These are phyloP conservation scores for Microsporum audouinii DNA, from an alignment of 2,329 filamentous ascomycete genomes.

Conservation along the genomic window DNA sequence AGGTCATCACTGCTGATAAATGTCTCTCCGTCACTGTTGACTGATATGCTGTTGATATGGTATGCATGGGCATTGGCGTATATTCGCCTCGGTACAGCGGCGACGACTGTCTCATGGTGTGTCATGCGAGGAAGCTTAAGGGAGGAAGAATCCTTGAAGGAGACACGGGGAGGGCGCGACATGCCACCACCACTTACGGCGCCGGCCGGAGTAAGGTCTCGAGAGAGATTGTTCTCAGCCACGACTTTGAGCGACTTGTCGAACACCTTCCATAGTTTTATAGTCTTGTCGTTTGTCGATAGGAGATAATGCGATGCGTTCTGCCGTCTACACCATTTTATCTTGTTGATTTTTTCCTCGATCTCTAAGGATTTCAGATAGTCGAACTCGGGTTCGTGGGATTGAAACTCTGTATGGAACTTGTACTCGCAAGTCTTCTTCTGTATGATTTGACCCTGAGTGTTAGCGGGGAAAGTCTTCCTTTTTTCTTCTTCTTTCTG, in stretches of 20 bases:
- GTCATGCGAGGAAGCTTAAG: slow-evolving; percentile 92
- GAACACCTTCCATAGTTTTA: slow-evolving; percentile 99
- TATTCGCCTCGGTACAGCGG: slow-evolving; percentile 85
- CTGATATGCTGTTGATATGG: slow-evolving; percentile 99
- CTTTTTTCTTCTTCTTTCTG: no score
- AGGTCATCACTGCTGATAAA: slow-evolving; percentile 98
- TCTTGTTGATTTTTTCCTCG: slow-evolving; percentile 99
- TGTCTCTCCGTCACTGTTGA: slow-evolving; percentile 97
- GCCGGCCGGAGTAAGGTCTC: slow-evolving; percentile 72
- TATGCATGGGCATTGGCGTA: slow-evolving; percentile 98
- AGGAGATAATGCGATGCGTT: slow-evolving; percentile 97
- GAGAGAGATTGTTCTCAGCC: slow-evolving; percentile 94
- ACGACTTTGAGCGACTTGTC: slow-evolving; percentile 99
- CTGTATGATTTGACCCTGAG: slow-evolving; percentile 35
- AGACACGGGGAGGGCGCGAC: slow-evolving; percentile 57
- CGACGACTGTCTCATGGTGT: slow-evolving; percentile 96
- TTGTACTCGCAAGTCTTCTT: slow-evolving; percentile 99
- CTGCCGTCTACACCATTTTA: slow-evolving; percentile 97
- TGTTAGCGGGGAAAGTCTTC: no score
- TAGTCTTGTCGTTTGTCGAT: slow-evolving; percentile 98
- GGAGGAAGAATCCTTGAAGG: slow-evolving; percentile 69
- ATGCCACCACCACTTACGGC: slow-evolving; percentile 64
- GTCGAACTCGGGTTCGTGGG: slow-evolving; percentile 97
- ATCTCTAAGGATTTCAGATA: slow-evolving; percentile 99
- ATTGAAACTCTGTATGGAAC: slow-evolving; percentile 99